A percentile compares a stretch with the other conserved stretches of the same genome.
Evolutionary conservation across 768 basidiomycete species (phyloP).

Genomic region (Hydnum rufescens): DNA sequence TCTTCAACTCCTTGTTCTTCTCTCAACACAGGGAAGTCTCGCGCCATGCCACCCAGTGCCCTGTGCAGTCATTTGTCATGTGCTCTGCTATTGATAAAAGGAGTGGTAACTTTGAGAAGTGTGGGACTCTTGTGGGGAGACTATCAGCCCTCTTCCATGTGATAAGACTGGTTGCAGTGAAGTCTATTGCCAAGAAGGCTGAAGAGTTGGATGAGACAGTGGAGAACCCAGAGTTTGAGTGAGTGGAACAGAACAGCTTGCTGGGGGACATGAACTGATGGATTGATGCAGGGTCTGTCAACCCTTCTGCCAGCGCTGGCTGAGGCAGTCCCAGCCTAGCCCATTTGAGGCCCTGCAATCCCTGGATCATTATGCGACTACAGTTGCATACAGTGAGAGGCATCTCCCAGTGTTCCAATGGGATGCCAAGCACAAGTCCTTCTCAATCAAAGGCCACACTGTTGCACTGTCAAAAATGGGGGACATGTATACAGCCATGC

Average conservation of each 20-base stretch:
- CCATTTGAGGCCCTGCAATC: not conserved
- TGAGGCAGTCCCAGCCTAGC: not conserved
- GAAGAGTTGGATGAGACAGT: not conserved
- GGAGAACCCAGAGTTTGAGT: not conserved
- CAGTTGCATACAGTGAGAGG: not conserved
- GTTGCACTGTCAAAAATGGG: not conserved
- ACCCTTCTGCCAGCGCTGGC: not conserved
- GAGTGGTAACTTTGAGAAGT: not conserved
- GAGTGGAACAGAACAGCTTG: not conserved
- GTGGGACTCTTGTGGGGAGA: not conserved
- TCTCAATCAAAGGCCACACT: not conserved
- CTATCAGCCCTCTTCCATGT: not conserved
- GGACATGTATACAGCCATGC: not conserved
- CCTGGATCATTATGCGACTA: not conserved
- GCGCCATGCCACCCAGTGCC: not conserved
- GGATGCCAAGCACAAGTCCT: not conserved
- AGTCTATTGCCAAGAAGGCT: not conserved
- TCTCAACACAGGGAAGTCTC: not conserved
- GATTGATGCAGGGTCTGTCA: not conserved
- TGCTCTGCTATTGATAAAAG: not conserved
- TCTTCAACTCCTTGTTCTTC: not conserved
- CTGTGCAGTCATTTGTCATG: not conserved
- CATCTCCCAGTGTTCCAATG: not conserved
- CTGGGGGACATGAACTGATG: not conserved
- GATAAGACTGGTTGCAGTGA: not conserved